phyloP scores from a whole-genome alignment of 768 basidiomycete genomes.

The Auriscalpium microsporum region DNA sequence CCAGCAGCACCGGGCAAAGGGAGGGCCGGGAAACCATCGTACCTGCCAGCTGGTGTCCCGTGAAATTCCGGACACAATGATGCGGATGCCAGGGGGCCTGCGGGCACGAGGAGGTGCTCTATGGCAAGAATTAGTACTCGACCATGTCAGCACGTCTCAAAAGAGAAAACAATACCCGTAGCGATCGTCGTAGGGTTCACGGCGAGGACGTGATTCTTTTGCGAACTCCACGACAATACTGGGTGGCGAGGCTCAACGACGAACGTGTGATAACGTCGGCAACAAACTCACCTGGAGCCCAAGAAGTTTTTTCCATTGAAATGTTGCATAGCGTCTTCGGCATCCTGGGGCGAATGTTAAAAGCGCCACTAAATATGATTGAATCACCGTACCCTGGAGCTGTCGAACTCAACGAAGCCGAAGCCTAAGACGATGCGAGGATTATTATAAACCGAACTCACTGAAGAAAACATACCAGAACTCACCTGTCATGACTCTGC shows the following conservation, averaged over 20 bases:
- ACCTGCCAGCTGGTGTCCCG: constrained; percentile 99
- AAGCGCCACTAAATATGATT: background rate
- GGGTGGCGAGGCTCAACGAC: background rate
- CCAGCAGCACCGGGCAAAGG: background rate
- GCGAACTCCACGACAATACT: constrained; percentile 97
- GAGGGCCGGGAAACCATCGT: constrained; percentile 33
- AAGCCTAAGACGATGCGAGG: constrained; percentile 47
- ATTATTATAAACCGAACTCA: background rate
- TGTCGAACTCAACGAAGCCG: constrained; percentile 96
- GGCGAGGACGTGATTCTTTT: constrained; percentile 82
- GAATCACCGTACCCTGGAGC: constrained; percentile 45
- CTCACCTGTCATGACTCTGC: constrained; percentile 89
- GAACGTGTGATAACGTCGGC: background rate
- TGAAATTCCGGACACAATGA: constrained; percentile 83
- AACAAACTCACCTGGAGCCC: constrained; percentile 61
- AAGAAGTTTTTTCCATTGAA: constrained; percentile 87
- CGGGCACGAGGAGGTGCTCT: constrained; percentile 53
- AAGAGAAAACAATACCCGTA: constrained; percentile 23
- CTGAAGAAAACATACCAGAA: background rate
- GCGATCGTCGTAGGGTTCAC: constrained; percentile 63
- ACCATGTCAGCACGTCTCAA: background rate
- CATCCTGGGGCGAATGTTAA: constrained; percentile 49
- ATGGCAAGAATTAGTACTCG: background rate
- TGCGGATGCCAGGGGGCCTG: constrained; percentile 72
- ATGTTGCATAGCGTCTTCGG: constrained; percentile 84